Evolutionary conservation across 371 early-diverging fungal genomes (phyloP).

Genomic region (Rhizomucor pusillus): DNA sequence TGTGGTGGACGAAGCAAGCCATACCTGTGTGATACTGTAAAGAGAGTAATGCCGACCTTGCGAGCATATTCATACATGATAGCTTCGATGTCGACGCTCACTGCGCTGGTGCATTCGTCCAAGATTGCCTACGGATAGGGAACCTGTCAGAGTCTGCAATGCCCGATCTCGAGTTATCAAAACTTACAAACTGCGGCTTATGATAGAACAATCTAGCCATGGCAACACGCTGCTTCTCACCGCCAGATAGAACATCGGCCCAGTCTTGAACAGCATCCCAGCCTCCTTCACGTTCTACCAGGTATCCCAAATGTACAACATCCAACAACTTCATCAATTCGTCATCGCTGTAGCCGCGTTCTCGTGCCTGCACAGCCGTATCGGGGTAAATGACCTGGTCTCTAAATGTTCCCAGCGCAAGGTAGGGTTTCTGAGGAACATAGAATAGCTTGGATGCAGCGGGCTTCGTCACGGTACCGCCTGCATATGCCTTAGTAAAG

Average conservation of each 20-base stretch:
- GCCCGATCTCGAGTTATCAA: neutral
- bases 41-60: constrained; percentile 76
- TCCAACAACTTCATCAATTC: constrained; percentile 62
- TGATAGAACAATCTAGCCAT: constrained; percentile 86
- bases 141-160: neutral
- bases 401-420: constrained; percentile 87
- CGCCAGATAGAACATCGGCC: constrained; percentile 83
- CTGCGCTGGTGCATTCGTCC: constrained; percentile 87
- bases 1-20: neutral
- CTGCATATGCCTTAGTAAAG: constrained; percentile 10
- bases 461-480: constrained; percentile 83
- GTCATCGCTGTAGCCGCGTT: constrained; percentile 58
- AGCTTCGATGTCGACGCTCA: constrained; percentile 81
- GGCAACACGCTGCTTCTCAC: constrained; percentile 81
- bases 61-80: constrained; percentile 85
- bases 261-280: constrained; percentile 84
- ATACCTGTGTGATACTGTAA: constrained; percentile 83
- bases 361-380: constrained; percentile 50
- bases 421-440: constrained; percentile 93
- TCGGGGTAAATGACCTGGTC: constrained; percentile 90
- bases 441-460: constrained; percentile 81
- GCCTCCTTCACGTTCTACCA: constrained; percentile 83
- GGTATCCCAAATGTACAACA: constrained; percentile 68
- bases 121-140: constrained; percentile 59
- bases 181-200: constrained; percentile 72